Conservation (phyloP, 352 stramenopile genomes). For the Phytopythium helicoides region DNA sequence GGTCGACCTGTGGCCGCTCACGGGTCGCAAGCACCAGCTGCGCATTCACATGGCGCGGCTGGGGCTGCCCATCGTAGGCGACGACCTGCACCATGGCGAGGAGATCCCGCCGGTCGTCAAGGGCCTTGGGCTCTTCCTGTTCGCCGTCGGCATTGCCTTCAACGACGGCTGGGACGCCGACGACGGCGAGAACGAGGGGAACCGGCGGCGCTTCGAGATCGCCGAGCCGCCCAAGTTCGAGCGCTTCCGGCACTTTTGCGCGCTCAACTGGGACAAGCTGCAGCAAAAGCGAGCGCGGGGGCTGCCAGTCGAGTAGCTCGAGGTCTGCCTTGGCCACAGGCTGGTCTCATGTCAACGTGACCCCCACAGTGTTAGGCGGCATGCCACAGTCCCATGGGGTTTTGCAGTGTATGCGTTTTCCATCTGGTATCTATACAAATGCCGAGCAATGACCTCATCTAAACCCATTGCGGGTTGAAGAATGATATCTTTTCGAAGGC, state of each 20-base stretch:
- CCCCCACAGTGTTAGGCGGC: too few species aligned
- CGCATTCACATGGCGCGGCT: constrained; percentile 54
- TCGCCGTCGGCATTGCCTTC: constrained; percentile 40
- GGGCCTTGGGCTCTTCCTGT: constrained; percentile 51
- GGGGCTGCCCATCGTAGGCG: constrained; percentile 64
- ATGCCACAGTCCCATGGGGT: too few species aligned
- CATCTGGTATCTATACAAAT: too few species aligned
- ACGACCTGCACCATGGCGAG: constrained; percentile 57
- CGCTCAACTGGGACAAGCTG: constrained; percentile 36
- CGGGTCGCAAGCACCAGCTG: constrained; percentile 68
- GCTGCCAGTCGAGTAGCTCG: too few species aligned
- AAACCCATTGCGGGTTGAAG: too few species aligned
- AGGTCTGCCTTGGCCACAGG: too few species aligned
- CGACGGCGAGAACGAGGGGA: too few species aligned
- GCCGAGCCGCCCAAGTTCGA: constrained; percentile 57
- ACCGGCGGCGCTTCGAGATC: too few species aligned
- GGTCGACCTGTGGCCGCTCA: constrained; percentile 65
- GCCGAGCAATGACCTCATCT: too few species aligned
- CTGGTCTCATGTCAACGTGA: too few species aligned
- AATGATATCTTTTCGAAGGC: too few species aligned
- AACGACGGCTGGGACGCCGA: constrained; percentile 23
- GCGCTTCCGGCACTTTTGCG: constrained; percentile 59
- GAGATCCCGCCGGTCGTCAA: constrained; percentile 26
- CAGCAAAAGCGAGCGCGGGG: background rate
- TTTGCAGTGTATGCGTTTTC: too few species aligned